Evolutionary conservation across 2,329 filamentous ascomycete genomes (phyloP), one percentile per base, ranked within the genome.

Genomic region (Fusarium beomiforme): DNA sequence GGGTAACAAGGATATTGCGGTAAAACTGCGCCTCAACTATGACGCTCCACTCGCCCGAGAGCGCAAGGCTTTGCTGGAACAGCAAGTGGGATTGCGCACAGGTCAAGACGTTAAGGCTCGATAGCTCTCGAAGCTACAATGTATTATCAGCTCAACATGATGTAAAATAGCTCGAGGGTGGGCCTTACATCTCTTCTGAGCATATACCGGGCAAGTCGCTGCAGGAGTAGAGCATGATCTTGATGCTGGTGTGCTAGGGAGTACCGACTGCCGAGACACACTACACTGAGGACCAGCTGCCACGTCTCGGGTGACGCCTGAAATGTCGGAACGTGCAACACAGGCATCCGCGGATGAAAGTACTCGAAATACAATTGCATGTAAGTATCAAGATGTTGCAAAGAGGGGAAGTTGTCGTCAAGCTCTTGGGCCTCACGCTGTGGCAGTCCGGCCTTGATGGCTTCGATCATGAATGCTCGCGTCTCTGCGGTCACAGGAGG

Each of bases 141-240:
- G 1, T 8, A 12, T 16, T 1, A 6, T 43, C 8, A 43, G 41
- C 21, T 43, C 9, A 17, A 17, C 3, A 24, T 17, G n/a, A n/a
- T 9, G 14, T 17, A 17, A 11, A 24, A 12, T 7, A 9, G 14
- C 5, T 42, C 5, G 5, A 19, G 1, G 7, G 23, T 26, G 1
- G 16, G 23, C 19, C 42, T 44, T 13, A 44, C 42, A 26, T 19
- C 42, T 26, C 12, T 8, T 7, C 13, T 44, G 1, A 44, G 7
- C 42, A 44, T 44, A 13, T 44, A 23, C 17, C 26, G 42, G 23
- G 42, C 42, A 12, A 44, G 9, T 19, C 16, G 23, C 7, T 26
- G 42, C 3, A 44, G 17, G 10, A 44, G 17, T 11, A 19, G 23
- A 26, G 26, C 11, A 26, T 26, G 42, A 26, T 44, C 42, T 24